Evolutionary conservation across 495 filamentous ascomycete genomes (phyloP).

Genomic region (Parathielavia hyrcaniae): DNA sequence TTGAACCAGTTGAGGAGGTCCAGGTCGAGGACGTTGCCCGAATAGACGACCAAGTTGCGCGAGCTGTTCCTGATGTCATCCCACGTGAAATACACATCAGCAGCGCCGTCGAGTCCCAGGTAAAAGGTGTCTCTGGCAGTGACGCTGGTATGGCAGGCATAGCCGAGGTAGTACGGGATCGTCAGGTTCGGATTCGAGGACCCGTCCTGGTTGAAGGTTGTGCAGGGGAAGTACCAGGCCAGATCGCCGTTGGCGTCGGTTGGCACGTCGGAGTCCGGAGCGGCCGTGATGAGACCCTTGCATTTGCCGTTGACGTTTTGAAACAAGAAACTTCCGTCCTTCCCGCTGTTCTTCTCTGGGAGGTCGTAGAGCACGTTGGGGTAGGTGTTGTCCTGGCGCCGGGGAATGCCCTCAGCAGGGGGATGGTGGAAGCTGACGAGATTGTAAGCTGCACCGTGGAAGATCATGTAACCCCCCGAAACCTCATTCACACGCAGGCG

Average conservation of each 20-base stretch:
- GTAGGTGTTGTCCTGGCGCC: constrained; percentile 34
- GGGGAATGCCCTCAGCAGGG: constrained; percentile 67
- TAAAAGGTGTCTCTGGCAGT: constrained; percentile 69
- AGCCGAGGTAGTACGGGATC: constrained; percentile 69
- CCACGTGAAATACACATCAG: constrained; percentile 89
- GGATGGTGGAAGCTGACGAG: constrained; percentile 67
- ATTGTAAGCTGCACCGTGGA: constrained; percentile 86
- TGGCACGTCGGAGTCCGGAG: constrained; percentile 67
- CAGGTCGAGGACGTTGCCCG: constrained; percentile 89
- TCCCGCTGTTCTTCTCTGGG: constrained; percentile 68
- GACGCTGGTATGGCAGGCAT: constrained; percentile 78
- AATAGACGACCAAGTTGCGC: constrained; percentile 87
- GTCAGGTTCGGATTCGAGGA: constrained; percentile 71
- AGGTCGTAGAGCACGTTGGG: constrained; percentile 83
- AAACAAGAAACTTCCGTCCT: constrained; percentile 94
- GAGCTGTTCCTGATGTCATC: constrained; percentile 83
- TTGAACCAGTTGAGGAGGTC: constrained; percentile 90
- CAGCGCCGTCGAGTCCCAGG: constrained; percentile 48
- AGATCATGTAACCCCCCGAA: constrained; percentile 80
- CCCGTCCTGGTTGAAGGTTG: constrained; percentile 86
- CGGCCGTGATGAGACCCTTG: constrained; percentile 77
- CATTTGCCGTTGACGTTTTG: constrained; percentile 98
- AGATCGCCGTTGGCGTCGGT: constrained; percentile 66
- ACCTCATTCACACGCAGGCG: constrained; percentile 79
- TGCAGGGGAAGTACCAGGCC: constrained; percentile 97